Percentiles rank a stretch among this genome's conserved stretches.
These are phyloP conservation scores for Zymoseptoria tritici DNA, from an alignment of 2,329 filamentous ascomycete genomes.

Conservation along the genomic window DNA sequence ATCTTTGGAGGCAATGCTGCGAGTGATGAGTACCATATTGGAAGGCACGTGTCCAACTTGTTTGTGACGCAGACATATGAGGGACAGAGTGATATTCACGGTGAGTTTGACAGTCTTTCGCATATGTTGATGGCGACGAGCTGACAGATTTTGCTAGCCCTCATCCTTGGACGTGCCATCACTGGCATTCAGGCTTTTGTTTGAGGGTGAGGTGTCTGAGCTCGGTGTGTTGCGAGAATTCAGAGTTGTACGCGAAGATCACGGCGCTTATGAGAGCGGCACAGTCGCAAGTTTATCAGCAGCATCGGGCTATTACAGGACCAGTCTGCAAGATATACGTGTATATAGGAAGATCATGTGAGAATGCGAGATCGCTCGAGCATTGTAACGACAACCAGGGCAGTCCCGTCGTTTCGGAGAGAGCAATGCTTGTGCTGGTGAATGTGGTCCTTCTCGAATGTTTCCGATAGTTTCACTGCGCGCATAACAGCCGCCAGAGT, in stretches of 20 bases:
- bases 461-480: not conserved
- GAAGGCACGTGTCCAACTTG: conserved; percentile 87
- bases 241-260: not conserved
- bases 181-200: conserved; percentile 68
- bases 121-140: not conserved
- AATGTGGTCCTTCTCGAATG: not conserved
- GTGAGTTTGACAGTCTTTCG: conserved; percentile 47
- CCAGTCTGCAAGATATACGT: not conserved
- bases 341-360: not conserved
- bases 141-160: conserved; percentile 29
- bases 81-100: conserved; percentile 95
- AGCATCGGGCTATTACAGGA: not conserved
- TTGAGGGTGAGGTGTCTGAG: conserved; percentile 12
- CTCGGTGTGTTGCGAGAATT: conserved; percentile 1
- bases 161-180: conserved; percentile 46
- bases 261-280: not conserved
- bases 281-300: not conserved
- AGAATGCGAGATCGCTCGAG: not conserved
- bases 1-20: conserved; percentile 97
- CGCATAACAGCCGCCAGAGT: not conserved
- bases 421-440: not conserved
- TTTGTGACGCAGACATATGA: conserved; percentile 98
- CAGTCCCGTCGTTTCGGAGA: not conserved
- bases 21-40: conserved; percentile 93
- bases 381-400: not conserved